Evolutionary conservation across 176 grass and related monocot species (phyloP).

Genomic region (Microstegium vimineum): DNA sequence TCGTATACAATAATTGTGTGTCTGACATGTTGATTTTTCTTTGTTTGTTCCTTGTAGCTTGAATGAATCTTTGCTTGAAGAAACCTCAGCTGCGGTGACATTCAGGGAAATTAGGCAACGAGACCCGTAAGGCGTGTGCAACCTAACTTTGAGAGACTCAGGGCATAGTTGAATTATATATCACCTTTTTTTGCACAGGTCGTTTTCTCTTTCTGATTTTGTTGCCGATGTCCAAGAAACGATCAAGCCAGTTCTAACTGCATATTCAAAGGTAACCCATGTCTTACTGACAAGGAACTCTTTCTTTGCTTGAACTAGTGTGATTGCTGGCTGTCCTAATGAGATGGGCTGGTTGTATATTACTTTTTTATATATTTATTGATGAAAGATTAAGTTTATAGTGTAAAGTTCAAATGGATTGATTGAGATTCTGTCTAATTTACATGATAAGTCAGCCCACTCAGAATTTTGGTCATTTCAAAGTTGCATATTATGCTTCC

Average conservation of each 20-base stretch:
- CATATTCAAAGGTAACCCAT: constrained; percentile 75
- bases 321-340: constrained; percentile 15
- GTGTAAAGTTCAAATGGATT: too few relatives aligned
- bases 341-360: not conserved
- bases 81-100: constrained; percentile 73
- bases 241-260: constrained; percentile 80
- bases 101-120: constrained; percentile 87
- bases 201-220: constrained; percentile 94
- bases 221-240: constrained; percentile 88
- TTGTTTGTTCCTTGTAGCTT: constrained; percentile 45
- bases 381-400: not conserved
- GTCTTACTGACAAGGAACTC: not conserved
- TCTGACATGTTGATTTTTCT: not conserved
- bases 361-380: not conserved
- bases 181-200: constrained; percentile 42
- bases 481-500: constrained; percentile 27
- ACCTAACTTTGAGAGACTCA: constrained; percentile 20
- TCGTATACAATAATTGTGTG: not conserved
- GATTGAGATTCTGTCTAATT: constrained; percentile 3
- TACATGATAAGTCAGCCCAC: not conserved
- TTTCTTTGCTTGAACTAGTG: not conserved
- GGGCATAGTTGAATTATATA: constrained; percentile 17
- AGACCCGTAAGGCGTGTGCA: constrained; percentile 74
- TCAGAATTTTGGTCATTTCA: constrained; percentile 4
- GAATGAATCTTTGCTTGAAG: constrained; percentile 94